phyloP scores from a whole-genome alignment of 2,329 filamentous ascomycete species.

The Diaporthe humulicola region DNA sequence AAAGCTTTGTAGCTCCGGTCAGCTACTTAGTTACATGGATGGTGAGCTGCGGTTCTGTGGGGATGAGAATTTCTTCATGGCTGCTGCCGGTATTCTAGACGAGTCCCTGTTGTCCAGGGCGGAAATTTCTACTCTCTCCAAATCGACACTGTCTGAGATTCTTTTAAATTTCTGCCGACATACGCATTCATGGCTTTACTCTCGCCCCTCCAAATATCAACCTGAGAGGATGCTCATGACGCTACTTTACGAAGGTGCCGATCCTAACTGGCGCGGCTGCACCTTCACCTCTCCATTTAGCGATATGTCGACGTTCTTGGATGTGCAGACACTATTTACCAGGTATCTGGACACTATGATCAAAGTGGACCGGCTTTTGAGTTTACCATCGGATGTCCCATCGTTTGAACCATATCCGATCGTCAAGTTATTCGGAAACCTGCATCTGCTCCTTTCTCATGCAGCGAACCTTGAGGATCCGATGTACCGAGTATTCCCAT shows the following conservation, averaged over 20 bases:
- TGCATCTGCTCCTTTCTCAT: background rate
- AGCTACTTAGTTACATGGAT: background rate
- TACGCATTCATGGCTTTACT: too few species aligned
- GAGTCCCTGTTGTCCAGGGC: background rate
- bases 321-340: background rate
- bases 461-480: background rate
- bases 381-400: background rate
- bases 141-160: background rate
- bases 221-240: background rate
- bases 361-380: too few species aligned
- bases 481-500: background rate
- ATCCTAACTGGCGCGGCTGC: background rate
- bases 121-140: background rate
- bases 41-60: background rate
- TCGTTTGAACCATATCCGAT: background rate
- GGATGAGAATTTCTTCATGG: background rate
- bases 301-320: too few species aligned
- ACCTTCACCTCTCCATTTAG: accelerated
- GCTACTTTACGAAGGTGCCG: background rate
- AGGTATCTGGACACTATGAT: background rate
- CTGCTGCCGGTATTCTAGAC: background rate
- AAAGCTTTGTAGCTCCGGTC: background rate
- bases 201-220: background rate
- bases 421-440: background rate
- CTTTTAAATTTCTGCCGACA: background rate